Evolutionary conservation across 2,329 filamentous ascomycete species (phyloP), one percentile per base, ranked within the genome.

Genomic region (Elsinoe necatrix): DNA sequence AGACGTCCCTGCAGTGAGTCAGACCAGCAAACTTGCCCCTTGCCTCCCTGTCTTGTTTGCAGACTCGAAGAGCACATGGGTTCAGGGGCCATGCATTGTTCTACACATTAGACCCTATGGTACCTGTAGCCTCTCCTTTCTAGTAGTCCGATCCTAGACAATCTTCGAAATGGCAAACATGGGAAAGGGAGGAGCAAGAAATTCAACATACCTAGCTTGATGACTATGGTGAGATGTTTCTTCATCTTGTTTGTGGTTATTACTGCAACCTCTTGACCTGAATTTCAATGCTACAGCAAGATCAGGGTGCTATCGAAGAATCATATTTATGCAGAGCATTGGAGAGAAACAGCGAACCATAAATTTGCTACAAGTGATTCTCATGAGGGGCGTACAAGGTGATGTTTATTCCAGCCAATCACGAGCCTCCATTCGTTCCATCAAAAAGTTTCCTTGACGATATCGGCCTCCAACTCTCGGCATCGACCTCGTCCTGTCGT

Each of bases 201-300:
- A 23, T 9, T 18, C 2, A 12, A 64, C 64, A 64, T 79, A 93
- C 89, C 89, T 62, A 95, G 81, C 76, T 95, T 95, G 66, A 95
- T 92, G 65, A 95, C 88, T 61, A 93, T 81, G 55, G 84, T 89
- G 63, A 89, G 78, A 66, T 82, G 78, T 69, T 82, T 85, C 75
- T 83, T 88, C 84, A 87, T 87, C 56, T 59, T 68, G 61, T 25
- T 18, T 14, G 11, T n/a, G 12, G 5, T 25, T 23, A 14, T 27
- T 9, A 3, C 41, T 25, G 20, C 41, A 4, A 9, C 14, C 34
- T 37, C 4, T 4, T 37, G 34, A n/a, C 4, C 9, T 4, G 34
- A 14, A 6, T 4, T 45, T 21, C 31, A 35, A 16, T 29, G 27
- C 16, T 37, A 4, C 11, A 14, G 16, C 29, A 50, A 18, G 14